Conservation (phyloP, 2,329 filamentous ascomycete species). For the Pseudogymnoascus sp. region DNA sequence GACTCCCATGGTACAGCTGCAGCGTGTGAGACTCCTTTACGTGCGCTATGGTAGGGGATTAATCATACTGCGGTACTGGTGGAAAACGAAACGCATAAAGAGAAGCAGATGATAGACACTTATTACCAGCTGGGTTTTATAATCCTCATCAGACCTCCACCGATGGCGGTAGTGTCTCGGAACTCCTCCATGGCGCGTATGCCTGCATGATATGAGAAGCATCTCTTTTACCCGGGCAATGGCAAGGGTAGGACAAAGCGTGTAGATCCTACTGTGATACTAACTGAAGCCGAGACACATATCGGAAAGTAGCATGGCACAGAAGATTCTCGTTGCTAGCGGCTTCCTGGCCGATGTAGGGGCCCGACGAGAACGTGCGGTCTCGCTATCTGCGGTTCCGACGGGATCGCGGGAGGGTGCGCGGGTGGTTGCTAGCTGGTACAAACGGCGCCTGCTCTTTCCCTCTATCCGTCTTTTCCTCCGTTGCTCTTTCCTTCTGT, state of each 20-base stretch:
- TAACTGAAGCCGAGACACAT: not conserved
- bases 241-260: not conserved
- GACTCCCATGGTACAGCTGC: not conserved
- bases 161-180: not conserved
- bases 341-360: not conserved
- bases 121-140: not conserved
- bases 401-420: not conserved
- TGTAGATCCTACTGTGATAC: not conserved
- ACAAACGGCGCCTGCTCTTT: not conserved
- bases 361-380: not conserved
- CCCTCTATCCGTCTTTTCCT: not conserved
- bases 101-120: not conserved
- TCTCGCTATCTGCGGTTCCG: not conserved
- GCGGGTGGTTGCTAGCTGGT: not conserved
- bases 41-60: not conserved
- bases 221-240: not conserved
- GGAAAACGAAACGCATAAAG: not conserved
- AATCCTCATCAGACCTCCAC: not conserved
- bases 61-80: not conserved
- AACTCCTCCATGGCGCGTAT: not conserved
- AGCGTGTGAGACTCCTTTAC: not conserved
- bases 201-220: not conserved
- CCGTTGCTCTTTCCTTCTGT: not conserved
- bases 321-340: not conserved
- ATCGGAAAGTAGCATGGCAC: not conserved